phyloP scores from a whole-genome alignment of 768 basidiomycete species.

The Serpula lacrymans region DNA sequence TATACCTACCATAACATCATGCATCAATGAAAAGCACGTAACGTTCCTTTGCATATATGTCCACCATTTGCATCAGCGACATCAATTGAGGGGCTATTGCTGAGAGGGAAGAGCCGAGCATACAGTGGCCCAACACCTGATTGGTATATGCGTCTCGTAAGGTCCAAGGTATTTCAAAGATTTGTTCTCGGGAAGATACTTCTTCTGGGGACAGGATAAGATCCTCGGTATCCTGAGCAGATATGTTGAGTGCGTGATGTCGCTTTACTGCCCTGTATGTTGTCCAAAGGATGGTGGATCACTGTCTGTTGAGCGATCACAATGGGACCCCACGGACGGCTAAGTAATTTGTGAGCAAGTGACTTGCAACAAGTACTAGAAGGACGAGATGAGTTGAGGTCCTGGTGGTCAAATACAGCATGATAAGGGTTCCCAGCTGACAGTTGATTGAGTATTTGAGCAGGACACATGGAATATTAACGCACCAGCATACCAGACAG shows the following conservation, averaged over 20 bases:
- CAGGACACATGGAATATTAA: no score
- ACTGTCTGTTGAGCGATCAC: conserved; percentile 58
- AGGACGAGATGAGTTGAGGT: conserved; percentile 49
- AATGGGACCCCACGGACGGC: conserved; percentile 58
- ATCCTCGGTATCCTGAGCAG: conserved; percentile 7
- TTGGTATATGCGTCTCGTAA: conserved; percentile 37
- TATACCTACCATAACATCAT: conserved; percentile 12
- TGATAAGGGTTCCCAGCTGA: conserved; percentile 58
- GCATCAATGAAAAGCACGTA: conserved; percentile 55
- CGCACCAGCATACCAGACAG: conserved; percentile 66
- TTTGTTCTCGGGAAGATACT: conserved; percentile 40
- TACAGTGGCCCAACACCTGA: conserved; percentile 39
- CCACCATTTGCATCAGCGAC: conserved; percentile 13
- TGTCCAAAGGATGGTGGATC: conserved; percentile 51
- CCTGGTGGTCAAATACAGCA: conserved; percentile 50
- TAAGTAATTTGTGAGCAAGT: conserved; percentile 56
- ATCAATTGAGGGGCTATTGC: conserved; percentile 26
- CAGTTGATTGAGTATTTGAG: conserved; percentile 4
- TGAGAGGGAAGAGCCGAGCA: conserved; percentile 48
- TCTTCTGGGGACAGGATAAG: conserved; percentile 30
- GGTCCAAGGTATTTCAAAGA: conserved; percentile 38
- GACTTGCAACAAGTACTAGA: conserved; percentile 47
- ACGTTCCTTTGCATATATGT: conserved; percentile 28
- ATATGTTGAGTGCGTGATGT: conserved; percentile 10
- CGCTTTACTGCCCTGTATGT: conserved; percentile 27